Base-by-base conservation (phyloP, 495 filamentous ascomycete species). In the Tuber magnatum region DNA sequence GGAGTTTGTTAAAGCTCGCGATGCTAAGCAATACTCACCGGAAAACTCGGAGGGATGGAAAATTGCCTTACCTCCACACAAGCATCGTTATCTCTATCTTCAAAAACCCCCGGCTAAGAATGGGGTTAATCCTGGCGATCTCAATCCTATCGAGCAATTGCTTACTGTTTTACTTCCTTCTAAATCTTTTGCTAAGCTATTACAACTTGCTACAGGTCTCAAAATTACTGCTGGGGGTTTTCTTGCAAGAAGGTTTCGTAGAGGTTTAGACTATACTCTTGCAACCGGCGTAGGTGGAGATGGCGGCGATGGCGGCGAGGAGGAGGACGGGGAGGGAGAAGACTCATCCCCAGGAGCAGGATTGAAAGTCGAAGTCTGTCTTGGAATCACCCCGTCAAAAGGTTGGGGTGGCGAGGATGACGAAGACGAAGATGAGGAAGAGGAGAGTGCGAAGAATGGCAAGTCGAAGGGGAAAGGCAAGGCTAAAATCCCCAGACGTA, bases 21-120 rank as follows among this genome's bases (percentile, higher is more conserved):
- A 94, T 76, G 85, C 86, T 70, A 76, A 86, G 75, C 35, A 78
- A 44, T 79, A 71, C 38, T 80, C 83, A 14, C 72, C 82, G n/a
- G 80, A 85, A 2, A 88, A 89, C 74, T 89, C 92, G 73, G 87
- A 92, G 76, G 85, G 86, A 12, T 94, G 92, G 92, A 88, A 87
- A 61, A 90, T 95, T 22, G 92, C 95, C 35, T 87, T 89, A 22
- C 95, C 95, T 44, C 95, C 95, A 3, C 94, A 98, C 84, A 99
- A 98, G 84, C 94, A 97, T 80, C 92, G 94, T 6, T 99, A 91
- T 84, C 84, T 96, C 18, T 99, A 93, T 84, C 88, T 92, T 61
- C 89, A 93, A 73, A 78, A 85, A 20, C 76, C 76, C 2, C 70
- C 77, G 8, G 43, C 73, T 22, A 42, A 56, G n/a, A 69, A 22